phyloP scores from a whole-genome alignment of 208 protist genomes.

The Leishmania guyanensis region DNA sequence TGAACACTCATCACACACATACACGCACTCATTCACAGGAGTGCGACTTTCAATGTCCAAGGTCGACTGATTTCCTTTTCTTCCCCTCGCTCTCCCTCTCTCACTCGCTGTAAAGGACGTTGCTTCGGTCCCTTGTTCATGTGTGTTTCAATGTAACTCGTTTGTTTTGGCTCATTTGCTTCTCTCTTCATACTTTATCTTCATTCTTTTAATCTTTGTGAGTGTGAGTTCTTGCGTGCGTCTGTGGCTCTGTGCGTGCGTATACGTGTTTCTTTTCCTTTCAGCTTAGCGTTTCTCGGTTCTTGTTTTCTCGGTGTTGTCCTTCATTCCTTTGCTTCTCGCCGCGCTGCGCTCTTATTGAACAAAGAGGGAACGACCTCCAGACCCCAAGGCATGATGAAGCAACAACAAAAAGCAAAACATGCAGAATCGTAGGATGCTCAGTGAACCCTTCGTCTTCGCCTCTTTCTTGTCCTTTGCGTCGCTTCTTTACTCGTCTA shows the following conservation, averaged over 20 bases:
- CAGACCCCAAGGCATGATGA: not conserved
- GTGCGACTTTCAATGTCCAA: not conserved
- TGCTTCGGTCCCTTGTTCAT: slow-evolving; percentile 5
- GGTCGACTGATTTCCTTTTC: slow-evolving; percentile 6
- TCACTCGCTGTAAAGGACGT: slow-evolving; percentile 3
- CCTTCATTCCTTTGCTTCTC: not conserved
- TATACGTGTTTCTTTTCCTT: slow-evolving; percentile 1
- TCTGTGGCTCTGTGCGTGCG: not conserved
- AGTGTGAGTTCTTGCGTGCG: not conserved
- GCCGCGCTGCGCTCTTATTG: not conserved
- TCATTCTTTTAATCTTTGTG: not conserved
- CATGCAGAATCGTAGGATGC: not conserved
- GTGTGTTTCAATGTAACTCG: slow-evolving; percentile 1
- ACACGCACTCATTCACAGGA: not conserved
- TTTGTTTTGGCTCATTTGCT: slow-evolving; percentile 5
- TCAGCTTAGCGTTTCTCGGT: not conserved
- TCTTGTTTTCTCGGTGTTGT: slow-evolving; percentile 6
- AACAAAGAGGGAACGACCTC: not conserved
- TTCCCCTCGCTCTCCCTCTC: not conserved
- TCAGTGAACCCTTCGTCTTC: not conserved
- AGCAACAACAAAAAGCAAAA: not conserved
- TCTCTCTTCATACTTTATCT: not conserved
- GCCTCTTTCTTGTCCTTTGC: not conserved
- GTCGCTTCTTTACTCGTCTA: not conserved
- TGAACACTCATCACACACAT: not conserved